These are phyloP conservation scores for Aethionema arabicum DNA, from an alignment of 345 rosid genomes.

Conservation along the genomic window DNA sequence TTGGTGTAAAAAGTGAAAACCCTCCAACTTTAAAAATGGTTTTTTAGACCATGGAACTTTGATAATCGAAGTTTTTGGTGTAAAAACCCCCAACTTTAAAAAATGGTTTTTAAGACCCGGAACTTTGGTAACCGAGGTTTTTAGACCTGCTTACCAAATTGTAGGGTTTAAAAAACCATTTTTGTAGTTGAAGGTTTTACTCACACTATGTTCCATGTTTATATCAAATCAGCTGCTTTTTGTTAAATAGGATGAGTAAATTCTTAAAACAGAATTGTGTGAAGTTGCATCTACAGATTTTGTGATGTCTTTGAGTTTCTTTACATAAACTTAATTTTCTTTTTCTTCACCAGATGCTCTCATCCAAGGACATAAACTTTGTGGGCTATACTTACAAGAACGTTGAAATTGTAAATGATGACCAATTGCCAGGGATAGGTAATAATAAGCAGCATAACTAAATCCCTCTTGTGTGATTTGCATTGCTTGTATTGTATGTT, in stretches of 20 bases:
- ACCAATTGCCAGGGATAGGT: conserved; percentile 96
- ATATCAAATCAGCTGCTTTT: conserved; percentile 3
- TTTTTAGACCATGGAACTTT: too few species aligned
- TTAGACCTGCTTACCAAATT: too few species aligned
- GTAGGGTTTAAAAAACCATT: too few species aligned
- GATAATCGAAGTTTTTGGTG: too few species aligned
- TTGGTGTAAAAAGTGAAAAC: too few species aligned
- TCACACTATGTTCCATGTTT: background rate
- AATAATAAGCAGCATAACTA: conserved; percentile 31
- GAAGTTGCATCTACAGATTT: background rate
- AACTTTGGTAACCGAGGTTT: too few species aligned
- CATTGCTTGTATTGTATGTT: background rate
- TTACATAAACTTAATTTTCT: conserved; percentile 14
- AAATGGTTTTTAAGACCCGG: too few species aligned
- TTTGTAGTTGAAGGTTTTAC: background rate
- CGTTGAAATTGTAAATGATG: conserved; percentile 86
- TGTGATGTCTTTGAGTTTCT: background rate
- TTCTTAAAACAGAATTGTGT: background rate
- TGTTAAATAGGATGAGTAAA: conserved; percentile 1
- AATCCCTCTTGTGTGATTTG: conserved; percentile 6
- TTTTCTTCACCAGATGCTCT: conserved; percentile 72
- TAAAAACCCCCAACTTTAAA: too few species aligned
- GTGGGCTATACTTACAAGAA: conserved; percentile 98
- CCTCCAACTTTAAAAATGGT: too few species aligned
- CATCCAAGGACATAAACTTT: conserved; percentile 92